These are phyloP conservation scores for Berkeleyomyces basicola DNA, from an alignment of 2,329 filamentous ascomycete genomes.

Conservation along the genomic window DNA sequence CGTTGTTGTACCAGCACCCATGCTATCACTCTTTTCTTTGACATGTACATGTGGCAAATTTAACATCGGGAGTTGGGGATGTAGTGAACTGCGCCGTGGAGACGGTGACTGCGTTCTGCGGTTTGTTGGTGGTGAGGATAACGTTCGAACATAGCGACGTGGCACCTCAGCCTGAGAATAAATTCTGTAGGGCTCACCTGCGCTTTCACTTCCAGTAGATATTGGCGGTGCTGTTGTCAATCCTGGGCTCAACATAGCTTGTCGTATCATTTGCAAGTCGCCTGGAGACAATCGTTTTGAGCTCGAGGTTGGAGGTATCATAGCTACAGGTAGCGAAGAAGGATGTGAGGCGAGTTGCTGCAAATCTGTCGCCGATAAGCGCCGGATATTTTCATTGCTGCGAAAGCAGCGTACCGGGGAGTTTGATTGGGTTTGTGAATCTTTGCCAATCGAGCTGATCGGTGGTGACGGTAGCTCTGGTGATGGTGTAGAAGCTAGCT, in stretches of 20 bases:
- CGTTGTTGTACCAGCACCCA: background rate
- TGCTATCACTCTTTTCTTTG: slow-evolving; percentile 22
- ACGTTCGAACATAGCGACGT: slow-evolving; percentile 4
- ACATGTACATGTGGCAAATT: slow-evolving; percentile 33
- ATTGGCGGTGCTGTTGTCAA: background rate
- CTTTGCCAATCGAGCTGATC: background rate
- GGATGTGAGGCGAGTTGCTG: slow-evolving; percentile 39
- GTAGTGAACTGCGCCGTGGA: background rate
- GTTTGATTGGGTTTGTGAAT: background rate
- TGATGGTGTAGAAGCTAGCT: background rate
- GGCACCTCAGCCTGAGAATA: slow-evolving; percentile 3
- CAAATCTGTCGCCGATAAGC: slow-evolving; percentile 42
- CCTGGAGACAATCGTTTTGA: slow-evolving; percentile 13
- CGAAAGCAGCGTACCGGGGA: background rate
- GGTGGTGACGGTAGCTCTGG: background rate
- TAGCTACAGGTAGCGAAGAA: slow-evolving; percentile 37
- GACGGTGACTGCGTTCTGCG: slow-evolving; percentile 4
- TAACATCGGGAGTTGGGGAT: background rate
- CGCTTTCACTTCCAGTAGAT: background rate
- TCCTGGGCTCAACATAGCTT: slow-evolving; percentile 16
- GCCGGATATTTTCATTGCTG: slow-evolving; percentile 30
- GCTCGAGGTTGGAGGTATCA: slow-evolving; percentile 21
- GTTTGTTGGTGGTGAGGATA: slow-evolving; percentile 9
- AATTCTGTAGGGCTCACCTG: background rate
- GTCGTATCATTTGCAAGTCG: slow-evolving; percentile 18